A percentile compares a stretch with the other conserved stretches of the same genome.
Conservation (phyloP, 495 filamentous ascomycete species). For the Aspergillus cavernicola region DNA sequence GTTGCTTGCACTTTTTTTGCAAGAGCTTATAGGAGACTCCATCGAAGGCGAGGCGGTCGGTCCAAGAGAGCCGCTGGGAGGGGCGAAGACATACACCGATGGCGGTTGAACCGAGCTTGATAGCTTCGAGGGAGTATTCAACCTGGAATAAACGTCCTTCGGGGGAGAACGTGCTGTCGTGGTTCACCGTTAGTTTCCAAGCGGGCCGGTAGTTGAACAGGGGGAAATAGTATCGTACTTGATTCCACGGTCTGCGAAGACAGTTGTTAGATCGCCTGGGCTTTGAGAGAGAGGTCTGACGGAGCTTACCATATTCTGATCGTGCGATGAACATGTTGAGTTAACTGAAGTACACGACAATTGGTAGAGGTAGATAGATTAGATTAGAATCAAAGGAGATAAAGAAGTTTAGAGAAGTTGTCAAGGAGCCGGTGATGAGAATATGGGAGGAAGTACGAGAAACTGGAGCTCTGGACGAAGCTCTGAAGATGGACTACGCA, state of each 20-base stretch:
- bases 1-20: background rate
- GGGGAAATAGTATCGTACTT: slow-evolving; percentile 72
- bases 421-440: background rate
- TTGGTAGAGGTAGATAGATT: background rate
- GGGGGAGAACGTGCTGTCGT: slow-evolving; percentile 91
- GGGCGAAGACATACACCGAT: slow-evolving; percentile 68
- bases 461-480: slow-evolving; percentile 28
- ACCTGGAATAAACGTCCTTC: slow-evolving; percentile 99
- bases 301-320: slow-evolving; percentile 92
- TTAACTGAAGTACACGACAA: slow-evolving; percentile 12
- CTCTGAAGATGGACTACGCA: slow-evolving; percentile 36
- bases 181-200: slow-evolving; percentile 26
- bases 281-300: slow-evolving; percentile 18
- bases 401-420: background rate
- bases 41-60: background rate
- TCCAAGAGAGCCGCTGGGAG: background rate
- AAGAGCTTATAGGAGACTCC: background rate
- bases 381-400: slow-evolving; percentile 2
- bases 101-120: slow-evolving; percentile 97
- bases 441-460: slow-evolving; percentile 5
- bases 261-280: slow-evolving; percentile 31
- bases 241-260: slow-evolving; percentile 85
- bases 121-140: slow-evolving; percentile 99
- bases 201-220: background rate
- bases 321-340: slow-evolving; percentile 97